A percentile compares a stretch with the other conserved stretches of the same genome.
Evolutionary conservation across 75 land plant genomes (phyloP).

Genomic region (Picea glauca): DNA sequence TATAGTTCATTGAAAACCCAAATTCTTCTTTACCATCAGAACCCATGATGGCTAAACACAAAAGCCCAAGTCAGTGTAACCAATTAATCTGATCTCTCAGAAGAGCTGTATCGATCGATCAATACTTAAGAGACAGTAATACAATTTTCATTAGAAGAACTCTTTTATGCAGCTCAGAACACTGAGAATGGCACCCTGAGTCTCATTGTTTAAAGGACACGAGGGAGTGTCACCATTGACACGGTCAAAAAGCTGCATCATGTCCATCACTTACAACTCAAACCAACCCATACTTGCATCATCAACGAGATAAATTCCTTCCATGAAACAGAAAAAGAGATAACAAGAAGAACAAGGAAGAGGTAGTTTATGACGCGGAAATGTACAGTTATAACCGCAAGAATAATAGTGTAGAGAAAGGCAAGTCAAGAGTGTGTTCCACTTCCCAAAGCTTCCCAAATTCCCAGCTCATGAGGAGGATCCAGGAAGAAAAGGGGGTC

Average conservation of each 20-base stretch:
- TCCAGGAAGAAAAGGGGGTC: neutral
- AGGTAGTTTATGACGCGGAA: neutral
- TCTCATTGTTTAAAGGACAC: neutral
- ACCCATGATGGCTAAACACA: neutral
- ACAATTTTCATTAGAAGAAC: no score
- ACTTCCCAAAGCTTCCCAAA: conserved; percentile 10
- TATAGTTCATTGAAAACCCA: neutral
- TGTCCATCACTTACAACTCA: no score
- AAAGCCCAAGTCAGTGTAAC: neutral
- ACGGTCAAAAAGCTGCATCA: conserved; percentile 10
- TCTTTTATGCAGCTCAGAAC: neutral
- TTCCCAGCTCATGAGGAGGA: neutral
- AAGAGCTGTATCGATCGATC: no score
- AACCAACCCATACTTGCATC: no score
- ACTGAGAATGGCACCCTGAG: neutral
- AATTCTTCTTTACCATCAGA: conserved; percentile 7
- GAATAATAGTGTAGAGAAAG: conserved; percentile 1
- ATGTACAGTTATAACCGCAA: neutral
- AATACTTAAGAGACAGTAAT: no score
- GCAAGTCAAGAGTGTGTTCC: neutral
- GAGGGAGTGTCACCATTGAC: neutral
- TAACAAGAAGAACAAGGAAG: neutral
- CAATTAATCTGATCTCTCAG: conserved; percentile 9
- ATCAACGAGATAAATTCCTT: no score
- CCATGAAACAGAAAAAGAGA: neutral